Evolutionary conservation across 2,329 filamentous ascomycete genomes (phyloP).

Genomic region (Penicillium sp.): DNA sequence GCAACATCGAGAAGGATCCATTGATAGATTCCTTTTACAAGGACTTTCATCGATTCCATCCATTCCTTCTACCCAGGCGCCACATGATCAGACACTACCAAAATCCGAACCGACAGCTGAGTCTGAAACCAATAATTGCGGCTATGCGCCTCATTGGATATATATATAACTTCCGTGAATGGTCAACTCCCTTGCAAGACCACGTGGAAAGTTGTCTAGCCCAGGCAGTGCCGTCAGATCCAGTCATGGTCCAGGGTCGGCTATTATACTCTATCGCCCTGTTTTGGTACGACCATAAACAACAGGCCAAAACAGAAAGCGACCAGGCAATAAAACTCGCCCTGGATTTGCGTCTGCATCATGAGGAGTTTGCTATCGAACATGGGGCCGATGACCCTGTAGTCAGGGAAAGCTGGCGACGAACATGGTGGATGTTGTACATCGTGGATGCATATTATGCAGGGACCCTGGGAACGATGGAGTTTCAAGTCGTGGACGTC

Average conservation of each 20-base stretch:
- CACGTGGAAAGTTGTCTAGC: constrained; percentile 17
- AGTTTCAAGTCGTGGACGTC: constrained; percentile 26
- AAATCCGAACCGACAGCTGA: constrained; percentile 12
- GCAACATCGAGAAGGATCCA: constrained; percentile 15
- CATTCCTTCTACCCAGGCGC: constrained; percentile 30
- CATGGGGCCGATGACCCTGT: constrained; percentile 58
- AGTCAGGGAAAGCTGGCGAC: constrained; percentile 51
- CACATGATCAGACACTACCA: constrained; percentile 19
- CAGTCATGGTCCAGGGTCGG: constrained; percentile 29
- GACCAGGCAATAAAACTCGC: constrained; percentile 26
- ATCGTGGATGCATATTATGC: constrained; percentile 78
- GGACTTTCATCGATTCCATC: constrained; percentile 37
- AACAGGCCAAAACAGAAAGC: constrained; percentile 21
- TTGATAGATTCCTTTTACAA: constrained; percentile 36
- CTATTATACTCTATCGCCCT: constrained; percentile 32
- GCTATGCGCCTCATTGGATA: constrained; percentile 36
- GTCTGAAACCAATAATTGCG: constrained; percentile 28
- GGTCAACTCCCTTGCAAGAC: constrained; percentile 19
- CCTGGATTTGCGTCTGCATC: constrained; percentile 28
- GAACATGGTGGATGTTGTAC: constrained; percentile 54
- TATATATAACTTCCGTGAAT: constrained; percentile 26
- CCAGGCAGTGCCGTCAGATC: constrained; percentile 15
- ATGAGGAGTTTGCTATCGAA: constrained; percentile 37
- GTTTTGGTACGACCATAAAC: constrained; percentile 30
- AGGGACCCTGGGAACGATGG: constrained; percentile 53